Conservation (phyloP, 2,329 filamentous ascomycete species). For the Microdochium bolleyi region DNA sequence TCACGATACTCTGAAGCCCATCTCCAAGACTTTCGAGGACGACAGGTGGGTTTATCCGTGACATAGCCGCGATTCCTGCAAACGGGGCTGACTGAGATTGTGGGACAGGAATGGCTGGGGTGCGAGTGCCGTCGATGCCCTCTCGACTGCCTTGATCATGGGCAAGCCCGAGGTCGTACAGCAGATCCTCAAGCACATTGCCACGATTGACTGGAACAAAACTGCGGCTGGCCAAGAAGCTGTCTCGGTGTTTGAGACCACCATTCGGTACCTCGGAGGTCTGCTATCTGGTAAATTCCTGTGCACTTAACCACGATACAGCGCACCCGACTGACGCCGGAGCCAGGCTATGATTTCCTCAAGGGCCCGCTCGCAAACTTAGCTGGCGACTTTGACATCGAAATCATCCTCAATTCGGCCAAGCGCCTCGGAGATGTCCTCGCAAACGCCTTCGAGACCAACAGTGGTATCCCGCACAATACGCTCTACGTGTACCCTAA, state of each 20-base stretch:
- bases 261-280: conserved; percentile 79
- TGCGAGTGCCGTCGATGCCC: conserved; percentile 71
- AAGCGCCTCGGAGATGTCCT: conserved; percentile 62
- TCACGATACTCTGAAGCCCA: conserved; percentile 65
- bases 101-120: conserved; percentile 69
- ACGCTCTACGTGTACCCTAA: conserved; percentile 51
- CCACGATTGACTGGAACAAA: conserved; percentile 60
- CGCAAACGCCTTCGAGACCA: conserved; percentile 70
- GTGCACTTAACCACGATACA: background rate
- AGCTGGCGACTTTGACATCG: conserved; percentile 34
- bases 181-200: conserved; percentile 63
- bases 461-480: conserved; percentile 67
- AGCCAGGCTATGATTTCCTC: conserved; percentile 59
- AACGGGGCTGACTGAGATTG: background rate
- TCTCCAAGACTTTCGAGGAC: conserved; percentile 57
- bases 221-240: conserved; percentile 34
- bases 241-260: conserved; percentile 83
- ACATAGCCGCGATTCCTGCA: background rate
- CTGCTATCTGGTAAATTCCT: conserved; percentile 56
- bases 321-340: conserved; percentile 2
- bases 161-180: conserved; percentile 57
- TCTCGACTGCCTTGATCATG: conserved; percentile 77
- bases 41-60: conserved; percentile 48
- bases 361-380: conserved; percentile 53
- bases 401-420: conserved; percentile 59